Conservation (phyloP, 2,329 filamentous ascomycete genomes). For the Colletotrichum cereale region DNA sequence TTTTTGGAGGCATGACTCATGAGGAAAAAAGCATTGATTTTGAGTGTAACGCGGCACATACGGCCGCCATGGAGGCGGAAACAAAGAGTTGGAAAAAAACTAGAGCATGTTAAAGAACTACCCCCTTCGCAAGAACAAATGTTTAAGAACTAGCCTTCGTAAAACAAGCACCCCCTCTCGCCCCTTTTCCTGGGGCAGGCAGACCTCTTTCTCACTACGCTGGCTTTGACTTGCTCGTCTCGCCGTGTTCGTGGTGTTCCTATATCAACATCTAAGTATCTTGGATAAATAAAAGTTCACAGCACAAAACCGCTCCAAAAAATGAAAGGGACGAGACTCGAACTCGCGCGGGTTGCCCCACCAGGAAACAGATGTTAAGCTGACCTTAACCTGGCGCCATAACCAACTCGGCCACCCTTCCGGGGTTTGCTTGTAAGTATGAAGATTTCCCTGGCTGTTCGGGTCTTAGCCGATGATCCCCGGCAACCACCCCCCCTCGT, state of each 20-base stretch:
- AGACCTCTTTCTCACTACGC: not conserved
- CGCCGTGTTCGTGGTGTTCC: no score
- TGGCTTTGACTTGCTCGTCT: not conserved
- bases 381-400: slow-evolving; percentile 4
- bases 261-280: no score
- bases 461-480: not conserved
- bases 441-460: not conserved
- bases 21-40: not conserved
- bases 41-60: not conserved
- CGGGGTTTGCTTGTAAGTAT: not conserved
- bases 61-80: not conserved
- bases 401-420: slow-evolving; percentile 6
- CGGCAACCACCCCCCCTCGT: not conserved
- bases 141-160: no score
- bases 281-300: no score
- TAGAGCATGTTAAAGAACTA: not conserved
- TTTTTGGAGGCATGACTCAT: not conserved
- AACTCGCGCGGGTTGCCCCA: slow-evolving; percentile 4
- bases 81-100: not conserved
- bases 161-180: not conserved
- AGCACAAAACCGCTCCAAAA: not conserved
- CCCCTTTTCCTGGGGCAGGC: no score
- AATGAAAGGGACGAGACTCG: slow-evolving; percentile 6
- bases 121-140: not conserved
- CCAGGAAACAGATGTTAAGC: slow-evolving; percentile 7